These are phyloP conservation scores for Salicornia ramosissima DNA, from an alignment of 148 eudicot species.

Conservation along the genomic window DNA sequence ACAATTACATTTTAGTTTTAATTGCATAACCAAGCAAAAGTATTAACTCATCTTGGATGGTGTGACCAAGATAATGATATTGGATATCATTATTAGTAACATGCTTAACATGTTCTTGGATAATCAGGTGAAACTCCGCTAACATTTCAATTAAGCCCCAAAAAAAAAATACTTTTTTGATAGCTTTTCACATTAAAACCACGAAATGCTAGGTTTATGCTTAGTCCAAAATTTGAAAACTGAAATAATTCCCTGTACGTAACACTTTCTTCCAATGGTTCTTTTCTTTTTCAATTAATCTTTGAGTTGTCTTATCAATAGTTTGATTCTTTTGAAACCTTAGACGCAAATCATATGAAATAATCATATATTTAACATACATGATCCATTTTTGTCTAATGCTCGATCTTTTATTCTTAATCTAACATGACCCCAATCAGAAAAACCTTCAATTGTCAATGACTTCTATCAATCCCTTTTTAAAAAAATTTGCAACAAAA, in stretches of 20 bases:
- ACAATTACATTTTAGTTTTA: conserved; percentile 5
- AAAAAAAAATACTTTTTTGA: background rate
- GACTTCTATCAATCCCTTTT: background rate
- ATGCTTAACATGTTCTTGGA: too few species aligned
- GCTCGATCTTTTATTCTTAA: conserved; percentile 18
- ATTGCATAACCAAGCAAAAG: conserved; percentile 7
- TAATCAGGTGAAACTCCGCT: background rate
- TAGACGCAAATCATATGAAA: conserved; percentile 7
- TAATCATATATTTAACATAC: conserved; percentile 21
- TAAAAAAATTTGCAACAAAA: background rate
- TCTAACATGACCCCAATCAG: conserved; percentile 24
- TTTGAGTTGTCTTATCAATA: conserved; percentile 12
- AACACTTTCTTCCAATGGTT: conserved; percentile 11
- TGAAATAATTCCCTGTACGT: too few species aligned
- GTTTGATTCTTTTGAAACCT: conserved; percentile 9
- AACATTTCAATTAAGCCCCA: conserved; percentile 12
- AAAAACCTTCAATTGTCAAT: conserved; percentile 25
- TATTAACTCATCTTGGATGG: conserved; percentile 27
- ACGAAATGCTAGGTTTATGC: too few species aligned
- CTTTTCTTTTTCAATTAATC: conserved; percentile 1
- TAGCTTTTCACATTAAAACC: background rate
- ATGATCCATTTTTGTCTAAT: conserved; percentile 25
- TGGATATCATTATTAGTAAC: conserved; percentile 15
- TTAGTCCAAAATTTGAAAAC: too few species aligned
- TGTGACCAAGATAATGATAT: conserved; percentile 17